phyloP scores from a whole-genome alignment of 805 yeast species.

The Candida namnaoensis region DNA sequence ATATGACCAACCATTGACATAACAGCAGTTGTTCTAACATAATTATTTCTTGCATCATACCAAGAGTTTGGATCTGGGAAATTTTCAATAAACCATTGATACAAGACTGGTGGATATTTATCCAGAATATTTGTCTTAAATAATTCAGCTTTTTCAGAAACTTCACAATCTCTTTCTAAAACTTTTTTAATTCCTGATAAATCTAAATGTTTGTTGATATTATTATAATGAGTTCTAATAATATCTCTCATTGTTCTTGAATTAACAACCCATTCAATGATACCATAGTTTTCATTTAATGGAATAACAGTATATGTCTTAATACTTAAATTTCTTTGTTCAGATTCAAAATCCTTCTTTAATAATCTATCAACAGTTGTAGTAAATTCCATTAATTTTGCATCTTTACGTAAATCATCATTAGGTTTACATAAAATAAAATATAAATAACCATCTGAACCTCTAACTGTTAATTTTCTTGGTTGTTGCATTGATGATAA shows the following conservation, averaged over 20 bases:
- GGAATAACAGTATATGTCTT: slow-evolving; percentile 86
- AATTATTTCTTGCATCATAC: slow-evolving; percentile 72
- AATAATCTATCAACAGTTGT: slow-evolving; percentile 75
- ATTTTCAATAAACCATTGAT: slow-evolving; percentile 80
- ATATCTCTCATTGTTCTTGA: slow-evolving; percentile 66
- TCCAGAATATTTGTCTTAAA: slow-evolving; percentile 23
- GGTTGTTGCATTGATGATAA: slow-evolving; percentile 85
- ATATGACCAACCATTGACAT: slow-evolving; percentile 97
- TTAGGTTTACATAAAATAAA: slow-evolving; percentile 73
- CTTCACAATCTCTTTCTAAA: slow-evolving; percentile 15
- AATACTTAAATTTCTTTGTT: slow-evolving; percentile 61
- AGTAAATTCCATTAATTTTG: slow-evolving; percentile 84
- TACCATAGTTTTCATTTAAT: slow-evolving; percentile 76
- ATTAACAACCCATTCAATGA: slow-evolving; percentile 83
- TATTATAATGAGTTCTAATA: slow-evolving; percentile 32
- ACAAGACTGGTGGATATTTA: slow-evolving; percentile 59
- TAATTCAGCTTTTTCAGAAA: slow-evolving; percentile 24
- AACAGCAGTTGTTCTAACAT: slow-evolving; percentile 77
- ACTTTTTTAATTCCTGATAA: slow-evolving; percentile 16
- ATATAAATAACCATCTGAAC: slow-evolving; percentile 71
- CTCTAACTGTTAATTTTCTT: slow-evolving; percentile 62
- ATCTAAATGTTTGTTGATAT: slow-evolving; percentile 27
- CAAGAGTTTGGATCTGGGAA: slow-evolving; percentile 87
- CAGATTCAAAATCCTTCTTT: slow-evolving; percentile 58
- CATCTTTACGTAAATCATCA: slow-evolving; percentile 94